phyloP scores from a whole-genome alignment of 2,329 filamentous ascomycete genomes.

The Mycosphaerelloides madeirae region DNA sequence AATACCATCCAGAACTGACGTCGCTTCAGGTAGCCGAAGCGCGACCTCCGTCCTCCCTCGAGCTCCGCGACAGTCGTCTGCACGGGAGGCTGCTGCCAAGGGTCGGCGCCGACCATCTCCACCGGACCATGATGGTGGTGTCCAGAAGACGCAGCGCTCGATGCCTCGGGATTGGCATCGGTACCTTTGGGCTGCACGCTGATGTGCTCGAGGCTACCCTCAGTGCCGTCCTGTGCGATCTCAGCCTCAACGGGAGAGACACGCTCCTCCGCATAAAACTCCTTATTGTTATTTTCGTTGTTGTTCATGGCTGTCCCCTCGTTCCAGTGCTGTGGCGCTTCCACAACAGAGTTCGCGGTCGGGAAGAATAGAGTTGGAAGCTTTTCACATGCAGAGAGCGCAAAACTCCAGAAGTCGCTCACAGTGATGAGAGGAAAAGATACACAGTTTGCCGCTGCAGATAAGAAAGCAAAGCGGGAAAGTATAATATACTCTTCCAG shows the following conservation, averaged over 20 bases:
- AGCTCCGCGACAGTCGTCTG: slow-evolving; percentile 38
- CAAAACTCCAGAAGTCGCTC: slow-evolving; percentile 58
- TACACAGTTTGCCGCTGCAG: no score
- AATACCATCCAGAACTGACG: slow-evolving; percentile 85
- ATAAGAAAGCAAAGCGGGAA: no score
- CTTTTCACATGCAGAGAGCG: slow-evolving; percentile 47
- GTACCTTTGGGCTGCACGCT: slow-evolving; percentile 30
- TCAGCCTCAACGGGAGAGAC: slow-evolving; percentile 4
- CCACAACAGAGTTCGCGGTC: no score
- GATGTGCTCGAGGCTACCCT: slow-evolving; percentile 23
- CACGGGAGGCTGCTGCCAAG: slow-evolving; percentile 24
- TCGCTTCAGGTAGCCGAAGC: slow-evolving; percentile 70
- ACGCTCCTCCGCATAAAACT: slow-evolving; percentile 1
- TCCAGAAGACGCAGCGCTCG: slow-evolving; percentile 18
- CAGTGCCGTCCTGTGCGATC: slow-evolving; percentile 8
- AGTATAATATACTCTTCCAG: no score
- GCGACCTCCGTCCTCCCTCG: slow-evolving; percentile 43
- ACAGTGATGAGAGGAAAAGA: slow-evolving; percentile 14
- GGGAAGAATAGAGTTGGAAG: slow-evolving; percentile 30
- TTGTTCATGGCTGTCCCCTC: slow-evolving; percentile 13
- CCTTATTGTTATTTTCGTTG: slow-evolving; percentile 13
- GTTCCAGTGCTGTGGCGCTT: background rate
- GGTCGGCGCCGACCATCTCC: slow-evolving; percentile 30
- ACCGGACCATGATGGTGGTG: slow-evolving; percentile 34
- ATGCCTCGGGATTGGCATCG: slow-evolving; percentile 15